Evolutionary conservation across 2,329 filamentous ascomycete genomes (phyloP).

Genomic region (Diaporthe ampelina): DNA sequence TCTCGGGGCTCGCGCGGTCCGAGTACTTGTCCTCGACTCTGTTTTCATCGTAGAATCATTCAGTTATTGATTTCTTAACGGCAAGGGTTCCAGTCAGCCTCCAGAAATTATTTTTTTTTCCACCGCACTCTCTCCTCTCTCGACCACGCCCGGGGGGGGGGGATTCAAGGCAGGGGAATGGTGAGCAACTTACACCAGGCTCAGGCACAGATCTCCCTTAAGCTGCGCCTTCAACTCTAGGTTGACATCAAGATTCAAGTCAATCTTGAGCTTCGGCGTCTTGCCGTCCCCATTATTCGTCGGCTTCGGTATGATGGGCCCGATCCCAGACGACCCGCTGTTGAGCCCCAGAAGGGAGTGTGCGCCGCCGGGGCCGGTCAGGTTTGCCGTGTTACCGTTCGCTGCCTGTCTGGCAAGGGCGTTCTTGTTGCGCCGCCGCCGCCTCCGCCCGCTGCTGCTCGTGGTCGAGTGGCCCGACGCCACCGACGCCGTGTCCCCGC

Average conservation of each 20-base stretch:
- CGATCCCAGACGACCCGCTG: background rate
- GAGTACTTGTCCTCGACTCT: slow-evolving; percentile 49
- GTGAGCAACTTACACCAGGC: slow-evolving; percentile 70
- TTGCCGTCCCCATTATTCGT: slow-evolving; percentile 40
- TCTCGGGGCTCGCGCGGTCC: slow-evolving; percentile 44
- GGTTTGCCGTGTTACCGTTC: background rate
- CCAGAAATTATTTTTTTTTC: too few species aligned
- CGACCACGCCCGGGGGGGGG: background rate
- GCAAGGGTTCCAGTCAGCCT: slow-evolving; percentile 27
- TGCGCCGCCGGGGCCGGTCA: background rate
- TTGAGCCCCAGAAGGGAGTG: background rate
- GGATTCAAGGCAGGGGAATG: background rate
- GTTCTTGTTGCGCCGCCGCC: slow-evolving; percentile 36
- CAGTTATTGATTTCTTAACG: slow-evolving; percentile 33
- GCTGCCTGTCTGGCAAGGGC: background rate
- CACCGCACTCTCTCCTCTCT: too few species aligned
- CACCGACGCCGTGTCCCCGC: slow-evolving; percentile 35
- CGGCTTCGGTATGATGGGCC: slow-evolving; percentile 12
- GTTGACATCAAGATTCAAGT: slow-evolving; percentile 78
- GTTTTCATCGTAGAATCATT: background rate
- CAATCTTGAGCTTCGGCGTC: slow-evolving; percentile 49
- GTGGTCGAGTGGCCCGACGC: slow-evolving; percentile 16
- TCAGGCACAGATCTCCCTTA: slow-evolving; percentile 80
- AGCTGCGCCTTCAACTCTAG: slow-evolving; percentile 86
- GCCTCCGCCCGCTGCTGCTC: slow-evolving; percentile 32